Evolutionary conservation across 1,284 basidiomycete species (phyloP).

Genomic region (Meira miltonrushii): DNA sequence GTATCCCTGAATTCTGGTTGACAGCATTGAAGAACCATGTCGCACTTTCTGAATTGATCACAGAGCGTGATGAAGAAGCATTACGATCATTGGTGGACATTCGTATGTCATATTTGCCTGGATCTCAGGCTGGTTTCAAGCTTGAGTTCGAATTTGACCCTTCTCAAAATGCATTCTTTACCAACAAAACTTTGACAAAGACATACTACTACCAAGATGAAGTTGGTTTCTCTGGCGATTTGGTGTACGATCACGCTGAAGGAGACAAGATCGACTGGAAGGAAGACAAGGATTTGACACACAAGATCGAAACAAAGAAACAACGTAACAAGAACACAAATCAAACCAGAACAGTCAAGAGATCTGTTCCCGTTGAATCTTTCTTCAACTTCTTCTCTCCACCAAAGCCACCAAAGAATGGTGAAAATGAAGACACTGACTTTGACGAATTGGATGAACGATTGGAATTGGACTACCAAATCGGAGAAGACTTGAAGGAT

Average conservation of each 20-base stretch:
- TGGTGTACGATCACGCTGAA: conserved; percentile 86
- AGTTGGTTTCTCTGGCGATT: conserved; percentile 88
- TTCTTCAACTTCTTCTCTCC: conserved; percentile 54
- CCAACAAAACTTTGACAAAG: conserved; percentile 78
- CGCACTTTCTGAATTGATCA: conserved; percentile 81
- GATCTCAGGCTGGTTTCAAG: conserved; percentile 75
- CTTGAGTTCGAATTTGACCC: conserved; percentile 71
- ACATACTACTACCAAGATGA: conserved; percentile 89
- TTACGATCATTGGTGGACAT: conserved; percentile 67
- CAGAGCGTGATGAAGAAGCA: conserved; percentile 76
- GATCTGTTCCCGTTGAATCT: conserved; percentile 49
- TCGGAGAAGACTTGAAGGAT: conserved; percentile 97
- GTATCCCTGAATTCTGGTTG: conserved; percentile 96
- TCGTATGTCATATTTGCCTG: conserved; percentile 64
- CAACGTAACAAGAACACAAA: conserved; percentile 77
- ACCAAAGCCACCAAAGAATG: conserved; percentile 57
- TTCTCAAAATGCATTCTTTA: conserved; percentile 75
- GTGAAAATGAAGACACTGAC: conserved; percentile 90
- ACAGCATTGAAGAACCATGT: conserved; percentile 89
- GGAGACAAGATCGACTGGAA: conserved; percentile 93
- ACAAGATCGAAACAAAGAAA: conserved; percentile 97
- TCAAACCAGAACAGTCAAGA: conserved; percentile 52
- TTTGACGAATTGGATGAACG: conserved; percentile 90
- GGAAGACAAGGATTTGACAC: conserved; percentile 94
- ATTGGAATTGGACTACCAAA: conserved; percentile 94